phyloP scores from a whole-genome alignment of 2,329 filamentous ascomycete genomes.

The Neurospora crassa region DNA sequence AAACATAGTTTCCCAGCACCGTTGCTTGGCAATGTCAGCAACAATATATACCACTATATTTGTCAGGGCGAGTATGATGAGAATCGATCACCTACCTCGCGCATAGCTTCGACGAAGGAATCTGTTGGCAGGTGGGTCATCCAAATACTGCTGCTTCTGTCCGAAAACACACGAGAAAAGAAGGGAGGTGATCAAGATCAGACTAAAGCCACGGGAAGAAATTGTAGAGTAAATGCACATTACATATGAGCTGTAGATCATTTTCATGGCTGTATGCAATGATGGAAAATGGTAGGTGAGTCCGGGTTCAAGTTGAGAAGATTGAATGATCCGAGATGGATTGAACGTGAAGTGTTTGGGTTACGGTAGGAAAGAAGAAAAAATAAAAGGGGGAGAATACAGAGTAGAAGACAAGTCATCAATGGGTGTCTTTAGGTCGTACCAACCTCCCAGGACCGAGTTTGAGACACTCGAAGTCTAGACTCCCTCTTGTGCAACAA shows the following conservation, averaged over 20 bases:
- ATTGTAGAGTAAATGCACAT: background rate
- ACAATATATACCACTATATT: background rate
- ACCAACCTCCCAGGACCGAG: background rate
- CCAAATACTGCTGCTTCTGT: background rate
- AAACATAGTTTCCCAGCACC: constrained; percentile 13
- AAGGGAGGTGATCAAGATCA: background rate
- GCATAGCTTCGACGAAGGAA: constrained; percentile 3
- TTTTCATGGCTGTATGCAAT: background rate
- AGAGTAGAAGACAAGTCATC: background rate
- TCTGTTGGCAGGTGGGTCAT: constrained; percentile 5
- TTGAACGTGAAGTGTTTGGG: background rate
- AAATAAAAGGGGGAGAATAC: background rate
- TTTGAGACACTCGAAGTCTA: background rate
- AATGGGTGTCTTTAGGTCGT: background rate
- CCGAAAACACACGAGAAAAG: background rate
- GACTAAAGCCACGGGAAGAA: background rate
- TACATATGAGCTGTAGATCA: background rate
- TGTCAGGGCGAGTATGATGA: background rate
- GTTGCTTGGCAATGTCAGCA: constrained; percentile 3
- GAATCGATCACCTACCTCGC: constrained; percentile 3
- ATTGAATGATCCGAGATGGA: background rate
- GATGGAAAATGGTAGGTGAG: background rate
- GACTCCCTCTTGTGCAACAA: background rate
- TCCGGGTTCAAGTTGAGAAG: background rate
- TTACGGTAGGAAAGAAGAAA: background rate